phyloP scores from a whole-genome alignment of 768 basidiomycete species.

The Strobilomyces confusus region DNA sequence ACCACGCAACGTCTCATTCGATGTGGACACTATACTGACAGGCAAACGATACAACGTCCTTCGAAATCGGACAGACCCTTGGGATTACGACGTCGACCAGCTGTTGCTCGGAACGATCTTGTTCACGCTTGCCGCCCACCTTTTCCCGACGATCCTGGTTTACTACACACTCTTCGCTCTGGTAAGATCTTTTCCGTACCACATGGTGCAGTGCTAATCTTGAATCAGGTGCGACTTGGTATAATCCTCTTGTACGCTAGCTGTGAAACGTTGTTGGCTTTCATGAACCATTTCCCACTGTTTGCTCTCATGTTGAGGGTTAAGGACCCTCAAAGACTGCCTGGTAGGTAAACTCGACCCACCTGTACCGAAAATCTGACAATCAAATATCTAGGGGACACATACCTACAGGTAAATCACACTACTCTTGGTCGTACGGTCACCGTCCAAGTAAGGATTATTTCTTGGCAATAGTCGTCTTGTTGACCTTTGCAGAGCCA shows the following conservation, averaged over 20 bases:
- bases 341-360: constrained; percentile 46
- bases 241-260: constrained; percentile 57
- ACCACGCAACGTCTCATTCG: neutral
- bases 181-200: constrained; percentile 33
- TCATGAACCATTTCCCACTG: constrained; percentile 91
- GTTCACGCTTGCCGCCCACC: constrained; percentile 76
- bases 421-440: constrained; percentile 20
- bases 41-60: constrained; percentile 88
- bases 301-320: constrained; percentile 80
- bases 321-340: constrained; percentile 81
- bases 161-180: constrained; percentile 82
- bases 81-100: constrained; percentile 91
- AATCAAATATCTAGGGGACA: constrained; percentile 19
- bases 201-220: neutral
- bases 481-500: constrained; percentile 41
- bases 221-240: constrained; percentile 45
- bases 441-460: constrained; percentile 18
- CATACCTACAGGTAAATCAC: constrained; percentile 27
- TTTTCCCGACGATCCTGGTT: constrained; percentile 80
- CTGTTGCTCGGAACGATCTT: constrained; percentile 91
- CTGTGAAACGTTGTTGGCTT: constrained; percentile 63
- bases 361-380: neutral
- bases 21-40: constrained; percentile 26
- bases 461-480: neutral
- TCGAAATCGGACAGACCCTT: constrained; percentile 82